phyloP scores from a whole-genome alignment of 2,329 filamentous ascomycete genomes.

The Fusarium siculi region DNA sequence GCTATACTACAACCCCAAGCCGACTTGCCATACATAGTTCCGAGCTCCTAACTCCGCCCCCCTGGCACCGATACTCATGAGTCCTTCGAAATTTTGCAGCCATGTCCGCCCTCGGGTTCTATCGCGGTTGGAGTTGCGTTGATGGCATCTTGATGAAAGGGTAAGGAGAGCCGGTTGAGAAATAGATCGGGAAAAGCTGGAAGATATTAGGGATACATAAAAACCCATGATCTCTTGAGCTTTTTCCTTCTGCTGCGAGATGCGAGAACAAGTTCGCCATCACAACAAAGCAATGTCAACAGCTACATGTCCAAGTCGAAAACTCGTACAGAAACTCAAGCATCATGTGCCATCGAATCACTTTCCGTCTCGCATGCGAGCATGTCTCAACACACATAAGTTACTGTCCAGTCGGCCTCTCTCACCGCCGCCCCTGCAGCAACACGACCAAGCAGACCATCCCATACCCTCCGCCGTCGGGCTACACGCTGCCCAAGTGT shows the following conservation, averaged over 20 bases:
- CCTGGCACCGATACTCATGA: conserved; percentile 10
- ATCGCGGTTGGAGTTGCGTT: conserved; percentile 32
- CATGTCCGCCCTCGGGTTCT: conserved; percentile 35
- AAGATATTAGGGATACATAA: conserved; percentile 21
- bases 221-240: conserved; percentile 5
- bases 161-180: conserved; percentile 7
- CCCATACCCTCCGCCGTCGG: conserved; percentile 60
- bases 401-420: conserved; percentile 57
- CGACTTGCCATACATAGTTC: conserved; percentile 11
- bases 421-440: conserved; percentile 54
- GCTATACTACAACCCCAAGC: conserved; percentile 20
- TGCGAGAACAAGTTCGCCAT: not conserved
- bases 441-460: conserved; percentile 56
- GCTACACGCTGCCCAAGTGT: conserved; percentile 55
- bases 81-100: conserved; percentile 16
- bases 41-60: conserved; percentile 9
- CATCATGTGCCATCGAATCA: conserved; percentile 61
- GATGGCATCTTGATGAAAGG: not conserved
- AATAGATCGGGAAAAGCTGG: not conserved
- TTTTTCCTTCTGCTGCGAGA: not conserved
- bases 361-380: conserved; percentile 62
- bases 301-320: not conserved
- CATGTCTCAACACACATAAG: conserved; percentile 58
- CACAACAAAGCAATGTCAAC: not conserved
- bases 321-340: conserved; percentile 2